phyloP scores from a whole-genome alignment of 1,284 basidiomycete species.

The Meira nashicola region DNA sequence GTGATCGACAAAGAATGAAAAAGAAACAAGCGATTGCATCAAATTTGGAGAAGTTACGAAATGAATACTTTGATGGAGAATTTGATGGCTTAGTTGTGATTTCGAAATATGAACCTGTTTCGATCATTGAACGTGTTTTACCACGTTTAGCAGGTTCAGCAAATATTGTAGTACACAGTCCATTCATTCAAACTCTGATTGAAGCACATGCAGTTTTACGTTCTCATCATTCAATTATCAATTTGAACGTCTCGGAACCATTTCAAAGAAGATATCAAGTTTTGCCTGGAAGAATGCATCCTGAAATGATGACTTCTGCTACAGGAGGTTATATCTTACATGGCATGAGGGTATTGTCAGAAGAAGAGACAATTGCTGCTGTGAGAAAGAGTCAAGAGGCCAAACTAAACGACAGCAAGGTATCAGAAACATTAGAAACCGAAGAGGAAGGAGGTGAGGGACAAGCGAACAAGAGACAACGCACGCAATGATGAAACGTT shows the following conservation, averaged over 20 bases:
- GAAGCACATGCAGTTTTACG: conserved; percentile 73
- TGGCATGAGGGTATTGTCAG: conserved; percentile 65
- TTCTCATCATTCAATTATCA: conserved; percentile 65
- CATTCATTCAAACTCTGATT: conserved; percentile 66
- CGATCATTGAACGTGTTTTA: conserved; percentile 69
- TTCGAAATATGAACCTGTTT: conserved; percentile 78
- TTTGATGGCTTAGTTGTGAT: conserved; percentile 65
- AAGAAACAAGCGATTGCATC: conserved; percentile 29
- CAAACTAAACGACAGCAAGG: background rate
- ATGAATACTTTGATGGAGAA: conserved; percentile 77
- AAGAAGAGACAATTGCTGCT: conserved; percentile 18
- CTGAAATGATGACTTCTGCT: conserved; percentile 84
- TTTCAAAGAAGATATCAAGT: conserved; percentile 84
- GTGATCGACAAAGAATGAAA: conserved; percentile 16
- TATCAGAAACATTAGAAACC: background rate
- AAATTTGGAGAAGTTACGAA: conserved; percentile 57
- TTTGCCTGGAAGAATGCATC: conserved; percentile 90
- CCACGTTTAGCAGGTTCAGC: conserved; percentile 79
- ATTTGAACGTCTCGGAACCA: conserved; percentile 75
- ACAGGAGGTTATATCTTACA: conserved; percentile 83
- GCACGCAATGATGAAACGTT: too few species aligned
- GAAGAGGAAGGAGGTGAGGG: conserved; percentile 1
- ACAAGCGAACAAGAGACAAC: background rate
- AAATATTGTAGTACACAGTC: conserved; percentile 78
- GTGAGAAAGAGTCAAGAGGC: background rate